Conservation (phyloP, 805 yeast species). For the Saccharomycopsis schoenii region DNA sequence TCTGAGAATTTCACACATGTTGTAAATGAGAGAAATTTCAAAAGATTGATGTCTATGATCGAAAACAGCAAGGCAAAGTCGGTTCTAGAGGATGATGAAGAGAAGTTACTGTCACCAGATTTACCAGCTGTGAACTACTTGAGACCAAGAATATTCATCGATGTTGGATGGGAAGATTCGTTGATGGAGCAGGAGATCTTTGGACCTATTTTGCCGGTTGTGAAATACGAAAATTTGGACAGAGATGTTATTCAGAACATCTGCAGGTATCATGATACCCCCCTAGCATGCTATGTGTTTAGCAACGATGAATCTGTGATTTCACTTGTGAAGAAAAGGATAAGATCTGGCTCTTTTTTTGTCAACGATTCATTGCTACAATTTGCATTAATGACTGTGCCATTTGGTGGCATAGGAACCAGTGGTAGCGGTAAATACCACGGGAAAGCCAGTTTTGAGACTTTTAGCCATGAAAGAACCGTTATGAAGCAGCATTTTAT, state of each 20-base stretch:
- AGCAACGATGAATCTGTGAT: conserved; percentile 38
- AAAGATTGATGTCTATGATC: conserved; percentile 36
- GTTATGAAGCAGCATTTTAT: conserved; percentile 53
- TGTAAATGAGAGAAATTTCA: conserved; percentile 44
- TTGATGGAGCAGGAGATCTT: conserved; percentile 71
- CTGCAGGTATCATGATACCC: conserved; percentile 50
- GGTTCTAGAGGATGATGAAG: conserved; percentile 31
- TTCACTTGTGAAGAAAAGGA: conserved; percentile 35
- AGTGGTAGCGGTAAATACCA: conserved; percentile 84
- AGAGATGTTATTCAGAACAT: conserved; percentile 34
- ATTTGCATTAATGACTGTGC: conserved; percentile 55
- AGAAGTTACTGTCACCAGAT: neutral
- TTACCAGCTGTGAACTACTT: conserved; percentile 35
- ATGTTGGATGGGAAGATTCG: conserved; percentile 56
- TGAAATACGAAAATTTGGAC: conserved; percentile 39
- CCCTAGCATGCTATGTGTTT: conserved; percentile 73
- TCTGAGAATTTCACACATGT: conserved; percentile 47
- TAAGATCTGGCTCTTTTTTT: conserved; percentile 65
- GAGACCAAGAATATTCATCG: conserved; percentile 64
- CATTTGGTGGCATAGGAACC: conserved; percentile 86
- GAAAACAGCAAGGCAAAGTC: conserved; percentile 42
- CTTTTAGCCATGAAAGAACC: conserved; percentile 66
- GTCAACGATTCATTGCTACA: conserved; percentile 69
- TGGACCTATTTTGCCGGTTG: conserved; percentile 76
- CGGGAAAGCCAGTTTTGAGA: conserved; percentile 54